Conservation (phyloP, 352 stramenopile species). For the Phytophthora constricta region DNA sequence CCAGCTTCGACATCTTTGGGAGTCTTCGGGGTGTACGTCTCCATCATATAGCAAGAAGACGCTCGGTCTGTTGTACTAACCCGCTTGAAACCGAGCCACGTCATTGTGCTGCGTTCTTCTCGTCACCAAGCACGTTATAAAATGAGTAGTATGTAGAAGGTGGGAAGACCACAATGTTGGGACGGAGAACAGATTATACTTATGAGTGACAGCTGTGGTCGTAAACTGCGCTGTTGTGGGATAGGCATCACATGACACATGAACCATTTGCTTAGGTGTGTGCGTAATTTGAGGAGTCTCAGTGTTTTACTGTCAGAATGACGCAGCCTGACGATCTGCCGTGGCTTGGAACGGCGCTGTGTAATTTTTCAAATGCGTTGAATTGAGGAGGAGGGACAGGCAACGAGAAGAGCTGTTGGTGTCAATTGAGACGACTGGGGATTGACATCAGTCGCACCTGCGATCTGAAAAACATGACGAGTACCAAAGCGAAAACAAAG, state of each 20-base stretch:
- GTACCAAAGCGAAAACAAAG: no score
- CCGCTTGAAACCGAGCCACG: not conserved
- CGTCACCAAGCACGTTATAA: not conserved
- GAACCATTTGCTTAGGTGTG: no score
- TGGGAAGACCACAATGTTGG: slow-evolving; percentile 23
- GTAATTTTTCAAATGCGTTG: no score
- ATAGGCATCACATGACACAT: slow-evolving; percentile 32
- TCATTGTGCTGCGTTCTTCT: not conserved
- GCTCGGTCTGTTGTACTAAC: not conserved
- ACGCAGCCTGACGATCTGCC: no score
- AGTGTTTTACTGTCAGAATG: no score
- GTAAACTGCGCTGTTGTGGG: slow-evolving; percentile 46
- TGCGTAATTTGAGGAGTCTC: not conserved
- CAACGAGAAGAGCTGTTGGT: no score
- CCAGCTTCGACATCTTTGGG: slow-evolving; percentile 3
- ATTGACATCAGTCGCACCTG: no score
- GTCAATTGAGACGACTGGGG: no score
- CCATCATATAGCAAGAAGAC: not conserved
- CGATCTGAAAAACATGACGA: no score
- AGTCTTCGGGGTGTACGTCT: not conserved
- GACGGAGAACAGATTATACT: no score
- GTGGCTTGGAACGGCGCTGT: no score
- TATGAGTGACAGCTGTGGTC: slow-evolving; percentile 37
- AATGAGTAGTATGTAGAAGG: not conserved
- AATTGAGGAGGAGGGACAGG: no score